These are phyloP conservation scores for Trifolium subterraneum DNA, from an alignment of 306 rosid genomes.

Conservation along the genomic window DNA sequence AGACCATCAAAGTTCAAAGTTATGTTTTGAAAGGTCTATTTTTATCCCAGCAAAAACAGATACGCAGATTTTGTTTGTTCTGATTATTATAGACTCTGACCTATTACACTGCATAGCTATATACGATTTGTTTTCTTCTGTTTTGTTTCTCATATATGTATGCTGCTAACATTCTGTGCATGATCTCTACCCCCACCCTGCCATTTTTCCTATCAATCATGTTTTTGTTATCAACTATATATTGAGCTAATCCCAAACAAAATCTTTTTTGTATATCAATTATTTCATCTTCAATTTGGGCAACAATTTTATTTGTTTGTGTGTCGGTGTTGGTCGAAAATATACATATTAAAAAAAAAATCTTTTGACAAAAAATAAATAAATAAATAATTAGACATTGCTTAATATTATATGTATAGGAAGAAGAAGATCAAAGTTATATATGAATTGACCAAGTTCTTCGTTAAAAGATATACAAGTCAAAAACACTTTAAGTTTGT, in stretches of 20 bases:
- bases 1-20: not conserved
- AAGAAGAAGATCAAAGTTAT: no score
- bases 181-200: not conserved
- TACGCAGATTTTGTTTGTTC: constrained; percentile 51
- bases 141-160: constrained; percentile 35
- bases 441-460: no score
- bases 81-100: constrained; percentile 41
- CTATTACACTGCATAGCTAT: constrained; percentile 38
- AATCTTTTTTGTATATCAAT: constrained; percentile 50
- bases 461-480: no score
- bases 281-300: constrained; percentile 16
- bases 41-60: constrained; percentile 43
- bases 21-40: constrained; percentile 62
- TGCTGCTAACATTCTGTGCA: not conserved
- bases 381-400: no score
- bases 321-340: no score
- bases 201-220: constrained; percentile 52
- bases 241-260: constrained; percentile 9
- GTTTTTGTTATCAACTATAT: constrained; percentile 4
- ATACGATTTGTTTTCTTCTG: constrained; percentile 44
- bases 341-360: no score
- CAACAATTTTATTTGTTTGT: not conserved
- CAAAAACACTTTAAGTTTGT: no score
- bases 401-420: no score
- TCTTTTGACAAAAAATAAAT: no score